Evolutionary conservation across 2,329 filamentous ascomycete species (phyloP), one percentile per base, ranked within the genome.

Genomic region (Pyrenochaeta sp.): DNA sequence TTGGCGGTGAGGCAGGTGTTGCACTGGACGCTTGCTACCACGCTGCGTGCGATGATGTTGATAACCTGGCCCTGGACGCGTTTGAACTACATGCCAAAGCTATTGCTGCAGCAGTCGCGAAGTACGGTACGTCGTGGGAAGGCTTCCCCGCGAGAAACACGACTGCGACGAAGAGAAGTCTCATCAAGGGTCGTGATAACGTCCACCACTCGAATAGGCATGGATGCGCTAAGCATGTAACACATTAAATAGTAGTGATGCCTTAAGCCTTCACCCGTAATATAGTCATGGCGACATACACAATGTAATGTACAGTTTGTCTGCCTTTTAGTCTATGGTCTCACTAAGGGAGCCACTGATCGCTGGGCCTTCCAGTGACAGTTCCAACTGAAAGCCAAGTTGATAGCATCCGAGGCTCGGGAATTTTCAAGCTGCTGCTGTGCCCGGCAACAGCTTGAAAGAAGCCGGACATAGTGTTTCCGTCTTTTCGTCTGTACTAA

Each of bases 51-150:
- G 75, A 77, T 48, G 70, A 58, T n/a, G 61, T 72, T 3, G 62
- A 56, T n/a, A 77, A 77, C 51, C 56, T 77, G 17, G 63, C 65
- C 35, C 21, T 64, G 44, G 64, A 64, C 0, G 71, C 72, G 4
- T 76, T 57, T 51, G 42, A 66, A 46, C 45, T 71, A 18, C 63
- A 74, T 54, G 57, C 64, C 1, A 66, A 70, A 50, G 72, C 61
- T 31, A 75, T 77, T 54, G 74, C 73, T 36, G 65, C 65, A 33
- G 58, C 68, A 40, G 71, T 77, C 5, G 72, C 72, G 2, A 66
- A 63, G 50, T 76, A 75, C 53, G 66, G 63, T 7, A 46, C 49
- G 10, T 65, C 62, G 4, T 65, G 61, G 61, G 57, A 61, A 11
- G 65, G 65, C n/a, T 63, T 74, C 61, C 70, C 69, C 7, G 57